Conservation (phyloP, 2,329 filamentous ascomycete species). For the Fusarium pseudoanthophilum region DNA sequence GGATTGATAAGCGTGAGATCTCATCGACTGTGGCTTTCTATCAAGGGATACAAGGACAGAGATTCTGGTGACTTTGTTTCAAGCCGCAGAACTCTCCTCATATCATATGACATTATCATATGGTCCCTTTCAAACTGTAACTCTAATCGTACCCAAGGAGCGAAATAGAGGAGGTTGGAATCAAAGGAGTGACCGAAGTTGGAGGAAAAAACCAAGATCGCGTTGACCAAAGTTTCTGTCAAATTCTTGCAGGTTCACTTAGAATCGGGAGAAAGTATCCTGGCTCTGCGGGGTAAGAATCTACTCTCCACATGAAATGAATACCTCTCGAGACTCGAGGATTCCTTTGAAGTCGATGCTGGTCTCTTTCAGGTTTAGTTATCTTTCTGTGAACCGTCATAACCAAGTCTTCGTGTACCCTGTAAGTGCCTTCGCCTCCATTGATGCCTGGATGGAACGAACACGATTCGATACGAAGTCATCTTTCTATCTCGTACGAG, state of each 20-base stretch:
- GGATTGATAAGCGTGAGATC: not conserved
- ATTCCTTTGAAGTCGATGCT: not conserved
- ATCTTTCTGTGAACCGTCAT: conserved; percentile 3
- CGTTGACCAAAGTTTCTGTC: not conserved
- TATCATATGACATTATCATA: conserved; percentile 1
- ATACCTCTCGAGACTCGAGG: not conserved
- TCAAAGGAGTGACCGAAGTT: not conserved
- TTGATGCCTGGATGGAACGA: conserved; percentile 3
- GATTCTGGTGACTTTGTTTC: not conserved
- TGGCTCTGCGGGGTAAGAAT: not conserved
- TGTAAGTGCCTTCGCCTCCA: not conserved
- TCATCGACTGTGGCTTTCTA: conserved; percentile 5
- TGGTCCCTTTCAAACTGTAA: not conserved
- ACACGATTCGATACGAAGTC: conserved; percentile 16
- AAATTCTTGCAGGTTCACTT: not conserved
- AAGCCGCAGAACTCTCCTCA: not conserved
- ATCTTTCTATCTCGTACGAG: not conserved
- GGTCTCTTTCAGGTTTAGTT: not conserved
- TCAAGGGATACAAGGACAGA: not conserved
- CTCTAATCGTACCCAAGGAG: not conserved
- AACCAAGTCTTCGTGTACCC: not conserved
- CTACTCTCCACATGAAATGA: not conserved
- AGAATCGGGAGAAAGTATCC: not conserved
- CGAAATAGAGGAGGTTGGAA: conserved; percentile 8
- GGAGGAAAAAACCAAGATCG: not conserved